Evolutionary conservation across 169 alveolate genomes (phyloP).

Genomic region (Plasmodium yoelii): DNA sequence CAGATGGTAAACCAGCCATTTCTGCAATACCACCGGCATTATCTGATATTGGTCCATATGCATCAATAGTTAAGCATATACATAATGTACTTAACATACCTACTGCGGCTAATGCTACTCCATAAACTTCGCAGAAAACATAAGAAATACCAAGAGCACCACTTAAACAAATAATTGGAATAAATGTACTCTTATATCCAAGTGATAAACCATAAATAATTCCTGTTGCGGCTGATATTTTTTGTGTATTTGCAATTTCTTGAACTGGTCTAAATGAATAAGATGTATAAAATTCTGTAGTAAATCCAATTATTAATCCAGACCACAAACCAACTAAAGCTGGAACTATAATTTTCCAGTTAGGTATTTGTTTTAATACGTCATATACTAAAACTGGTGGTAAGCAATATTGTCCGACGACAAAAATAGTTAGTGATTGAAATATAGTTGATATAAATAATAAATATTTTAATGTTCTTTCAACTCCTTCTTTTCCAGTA

Average conservation of each 20-base stretch:
- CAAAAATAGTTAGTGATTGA: conserved; percentile 87
- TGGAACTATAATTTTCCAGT: conserved; percentile 83
- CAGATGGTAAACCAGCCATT: conserved; percentile 90
- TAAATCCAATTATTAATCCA: conserved; percentile 87
- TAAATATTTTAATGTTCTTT: conserved; percentile 87
- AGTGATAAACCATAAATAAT: conserved; percentile 91
- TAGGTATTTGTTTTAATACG: conserved; percentile 40
- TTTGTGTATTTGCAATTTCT: conserved; percentile 89
- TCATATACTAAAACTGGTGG: conserved; percentile 63
- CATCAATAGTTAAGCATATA: conserved; percentile 92
- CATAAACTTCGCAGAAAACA: conserved; percentile 88
- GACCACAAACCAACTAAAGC: conserved; percentile 88
- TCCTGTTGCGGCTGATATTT: conserved; percentile 90
- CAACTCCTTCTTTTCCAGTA: conserved; percentile 83
- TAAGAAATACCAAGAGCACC: conserved; percentile 86
- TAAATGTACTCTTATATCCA: conserved; percentile 90
- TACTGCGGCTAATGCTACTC: conserved; percentile 92
- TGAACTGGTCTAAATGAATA: conserved; percentile 89
- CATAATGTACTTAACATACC: conserved; percentile 93
- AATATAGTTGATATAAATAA: conserved; percentile 89
- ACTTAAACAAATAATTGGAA: conserved; percentile 89
- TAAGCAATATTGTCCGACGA: conserved; percentile 79
- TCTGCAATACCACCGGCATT: conserved; percentile 97
- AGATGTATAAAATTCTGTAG: conserved; percentile 92
- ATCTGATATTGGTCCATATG: conserved; percentile 94